A percentile compares a stretch with the other conserved stretches of the same genome.
Evolutionary conservation across 176 grass and related monocot genomes (phyloP).

Genomic region (Rhynchospora tenuis): DNA sequence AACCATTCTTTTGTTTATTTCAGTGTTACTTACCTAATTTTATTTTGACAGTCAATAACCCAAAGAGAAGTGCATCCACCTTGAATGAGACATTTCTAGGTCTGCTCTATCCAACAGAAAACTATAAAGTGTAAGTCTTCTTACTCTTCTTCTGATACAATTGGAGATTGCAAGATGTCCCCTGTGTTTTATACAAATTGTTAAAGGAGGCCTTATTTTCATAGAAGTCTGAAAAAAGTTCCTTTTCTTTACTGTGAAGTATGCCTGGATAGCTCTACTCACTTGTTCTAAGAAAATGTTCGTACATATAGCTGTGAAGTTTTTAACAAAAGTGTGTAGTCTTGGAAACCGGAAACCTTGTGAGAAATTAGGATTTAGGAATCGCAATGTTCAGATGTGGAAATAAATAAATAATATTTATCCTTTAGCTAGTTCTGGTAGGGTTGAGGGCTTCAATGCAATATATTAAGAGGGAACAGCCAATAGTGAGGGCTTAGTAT

Average conservation of each 20-base stretch:
- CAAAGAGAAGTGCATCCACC: conserved; percentile 73
- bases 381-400: not conserved
- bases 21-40: conserved; percentile 3
- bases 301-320: not conserved
- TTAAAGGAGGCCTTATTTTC: not conserved
- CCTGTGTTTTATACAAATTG: not conserved
- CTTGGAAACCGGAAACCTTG: not conserved
- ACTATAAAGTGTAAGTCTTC: conserved; percentile 89
- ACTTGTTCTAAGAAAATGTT: not conserved
- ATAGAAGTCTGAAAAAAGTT: not conserved
- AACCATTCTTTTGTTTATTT: not conserved
- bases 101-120: conserved; percentile 91
- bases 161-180: not conserved
- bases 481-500: too few species aligned
- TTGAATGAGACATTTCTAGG: conserved; percentile 94
- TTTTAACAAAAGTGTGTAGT: not conserved
- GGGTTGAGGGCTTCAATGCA: not conserved
- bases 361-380: not conserved
- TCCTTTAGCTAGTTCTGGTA: not conserved
- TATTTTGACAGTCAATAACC: conserved; percentile 81
- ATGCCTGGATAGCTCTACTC: not conserved
- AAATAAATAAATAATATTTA: not conserved
- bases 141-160: conserved; percentile 3
- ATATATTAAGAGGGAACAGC: not conserved
- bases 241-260: not conserved